Base-by-base conservation (phyloP, 371 early-diverging fungal genomes). In the Umbelopsis sp. region DNA sequence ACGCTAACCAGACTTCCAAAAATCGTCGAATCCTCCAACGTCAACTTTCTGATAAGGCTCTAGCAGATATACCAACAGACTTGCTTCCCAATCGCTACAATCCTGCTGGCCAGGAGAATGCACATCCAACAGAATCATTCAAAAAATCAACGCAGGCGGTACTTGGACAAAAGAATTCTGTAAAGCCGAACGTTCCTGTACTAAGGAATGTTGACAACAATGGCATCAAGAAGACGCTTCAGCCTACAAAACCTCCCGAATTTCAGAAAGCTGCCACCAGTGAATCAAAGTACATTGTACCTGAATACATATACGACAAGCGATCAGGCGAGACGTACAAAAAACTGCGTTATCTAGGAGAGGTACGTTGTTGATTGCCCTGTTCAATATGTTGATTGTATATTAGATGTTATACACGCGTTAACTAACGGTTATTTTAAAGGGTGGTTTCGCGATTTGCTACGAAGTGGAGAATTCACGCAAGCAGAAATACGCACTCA, bases 391-490 rank as follows among this genome's bases (percentile, higher is more conserved):
- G 24, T 38, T 29, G 7, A 52, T 20, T 20, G 32, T 10, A 4
- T 29, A 48, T 12, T n/a, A 16, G 3, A 14, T 63, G 10, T 32
- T 16, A 48, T 22, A 64, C n/a, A 29, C 46, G 6, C 32, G 32
- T 1, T 0, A 20, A 12, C 29, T 35, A 16, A 57, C 35, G 18
- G 7, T 1, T 35, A 0, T 4, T 10, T 25, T 72, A 92, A 29
- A 29, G 94, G 96, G 99, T 51, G 97, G 96, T 12, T 97, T 97
- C 86, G 97, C 97, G 0, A 85, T 88, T 68, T 95, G 95, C 73
- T 95, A 89, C 78, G 81, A 87, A 68, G 92, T 91, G 4, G 68
- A 69, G 11, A 79, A 86, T 62, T 52, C 72, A 11, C 70, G 75
- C 24, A 77, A 80, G 20, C 72, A 78, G 9, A 74, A 76, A 4